Conservation (phyloP, 202 grass and related monocot genomes). For the Sporobolus alterniflorus region DNA sequence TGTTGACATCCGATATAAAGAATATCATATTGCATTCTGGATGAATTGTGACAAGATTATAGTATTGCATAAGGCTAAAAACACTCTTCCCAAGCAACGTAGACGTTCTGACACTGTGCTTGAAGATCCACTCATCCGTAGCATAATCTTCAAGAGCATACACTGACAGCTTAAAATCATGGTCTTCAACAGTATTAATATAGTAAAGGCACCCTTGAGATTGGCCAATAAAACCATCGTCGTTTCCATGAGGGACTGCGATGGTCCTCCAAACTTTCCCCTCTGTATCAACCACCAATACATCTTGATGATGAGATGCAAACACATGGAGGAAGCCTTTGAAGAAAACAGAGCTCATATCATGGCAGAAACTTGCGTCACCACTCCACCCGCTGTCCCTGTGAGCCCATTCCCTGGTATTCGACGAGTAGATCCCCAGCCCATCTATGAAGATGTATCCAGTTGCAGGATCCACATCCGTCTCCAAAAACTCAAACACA, state of each 20-base stretch:
- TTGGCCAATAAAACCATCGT: not conserved
- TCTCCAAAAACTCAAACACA: slow-evolving; percentile 4
- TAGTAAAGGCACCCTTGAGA: not conserved
- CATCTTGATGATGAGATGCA: not conserved
- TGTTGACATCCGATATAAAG: no score
- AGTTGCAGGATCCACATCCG: accelerated
- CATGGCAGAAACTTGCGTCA: not conserved
- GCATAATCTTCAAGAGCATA: slow-evolving; percentile 8
- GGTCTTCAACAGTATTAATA: not conserved
- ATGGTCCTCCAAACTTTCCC: slow-evolving; percentile 4
- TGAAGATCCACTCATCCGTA: not conserved
- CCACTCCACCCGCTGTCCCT: no score
- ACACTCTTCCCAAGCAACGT: not conserved
- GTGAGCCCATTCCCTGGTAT: no score
- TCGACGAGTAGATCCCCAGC: slow-evolving; percentile 16
- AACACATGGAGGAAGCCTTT: not conserved
- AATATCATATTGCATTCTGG: no score
- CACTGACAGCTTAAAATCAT: not conserved
- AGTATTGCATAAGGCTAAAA: not conserved
- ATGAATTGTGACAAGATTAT: not conserved
- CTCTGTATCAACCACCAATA: not conserved
- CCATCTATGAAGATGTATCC: not conserved
- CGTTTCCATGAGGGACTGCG: not conserved
- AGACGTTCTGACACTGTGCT: not conserved
- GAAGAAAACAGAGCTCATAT: not conserved